Percentiles rank a stretch among this genome's conserved stretches.
These are phyloP conservation scores for Apodospora peruviana DNA, from an alignment of 495 filamentous ascomycete species.

Conservation along the genomic window DNA sequence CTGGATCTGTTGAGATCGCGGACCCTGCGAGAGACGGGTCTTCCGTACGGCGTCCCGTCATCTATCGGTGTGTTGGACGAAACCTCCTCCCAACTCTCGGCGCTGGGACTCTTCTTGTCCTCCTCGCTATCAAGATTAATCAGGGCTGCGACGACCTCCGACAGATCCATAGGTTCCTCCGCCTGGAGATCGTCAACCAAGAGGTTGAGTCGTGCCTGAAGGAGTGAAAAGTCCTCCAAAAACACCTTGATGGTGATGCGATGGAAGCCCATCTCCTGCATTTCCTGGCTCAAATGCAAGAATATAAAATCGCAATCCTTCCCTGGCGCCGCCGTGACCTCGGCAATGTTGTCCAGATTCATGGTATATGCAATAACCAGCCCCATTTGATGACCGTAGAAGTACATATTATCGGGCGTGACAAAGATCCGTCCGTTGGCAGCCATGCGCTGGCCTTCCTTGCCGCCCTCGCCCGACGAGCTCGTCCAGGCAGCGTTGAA, in stretches of 20 bases:
- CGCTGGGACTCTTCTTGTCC: slow-evolving; percentile 59
- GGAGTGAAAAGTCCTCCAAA: slow-evolving; percentile 75
- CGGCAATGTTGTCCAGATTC: slow-evolving; percentile 66
- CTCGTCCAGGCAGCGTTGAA: slow-evolving; percentile 52
- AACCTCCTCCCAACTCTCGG: slow-evolving; percentile 92
- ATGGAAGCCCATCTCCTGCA: slow-evolving; percentile 57
- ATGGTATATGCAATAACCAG: slow-evolving; percentile 76
- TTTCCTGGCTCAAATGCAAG: slow-evolving; percentile 65
- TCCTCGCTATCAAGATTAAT: slow-evolving; percentile 58
- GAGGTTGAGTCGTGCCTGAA: slow-evolving; percentile 79
- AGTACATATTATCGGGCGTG: slow-evolving; percentile 80
- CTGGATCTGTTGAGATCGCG: slow-evolving; percentile 50
- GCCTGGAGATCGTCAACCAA: slow-evolving; percentile 70
- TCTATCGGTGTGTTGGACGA: slow-evolving; percentile 59
- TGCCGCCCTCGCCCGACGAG: slow-evolving; percentile 28
- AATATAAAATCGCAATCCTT: slow-evolving; percentile 91
- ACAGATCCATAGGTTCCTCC: slow-evolving; percentile 52
- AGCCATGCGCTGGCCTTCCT: slow-evolving; percentile 31
- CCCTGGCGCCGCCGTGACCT: slow-evolving; percentile 85
- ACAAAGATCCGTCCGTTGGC: slow-evolving; percentile 79
- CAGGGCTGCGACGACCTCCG: slow-evolving; percentile 42
- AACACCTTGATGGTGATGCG: slow-evolving; percentile 86
- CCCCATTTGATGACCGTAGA: slow-evolving; percentile 93
- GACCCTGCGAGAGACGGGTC: slow-evolving; percentile 34
- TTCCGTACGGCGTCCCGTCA: slow-evolving; percentile 40